A percentile compares a stretch with the other conserved stretches of the same genome.
These are phyloP conservation scores for Trichoderma sp. DNA, from an alignment of 2,329 filamentous ascomycete species.

Conservation along the genomic window DNA sequence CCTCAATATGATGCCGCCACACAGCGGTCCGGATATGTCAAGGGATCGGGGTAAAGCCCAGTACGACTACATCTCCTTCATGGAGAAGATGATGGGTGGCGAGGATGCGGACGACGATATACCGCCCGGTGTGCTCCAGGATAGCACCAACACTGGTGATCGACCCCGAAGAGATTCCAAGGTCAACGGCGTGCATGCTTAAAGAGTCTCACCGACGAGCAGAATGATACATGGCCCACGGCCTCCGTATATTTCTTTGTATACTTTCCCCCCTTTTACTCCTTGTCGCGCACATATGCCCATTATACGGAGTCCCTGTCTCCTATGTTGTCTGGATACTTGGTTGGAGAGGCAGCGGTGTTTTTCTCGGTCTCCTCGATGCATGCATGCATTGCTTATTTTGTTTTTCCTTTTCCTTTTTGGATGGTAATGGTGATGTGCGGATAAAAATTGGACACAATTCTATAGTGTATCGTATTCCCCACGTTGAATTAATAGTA, in stretches of 20 bases:
- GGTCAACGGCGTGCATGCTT: constrained; percentile 36
- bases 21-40: constrained; percentile 81
- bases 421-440: constrained; percentile 18
- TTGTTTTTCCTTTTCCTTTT: not conserved
- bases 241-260: constrained; percentile 19
- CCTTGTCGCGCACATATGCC: not conserved
- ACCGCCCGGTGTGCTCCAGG: constrained; percentile 36
- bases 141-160: constrained; percentile 38
- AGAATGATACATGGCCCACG: not conserved
- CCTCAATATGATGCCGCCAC: constrained; percentile 79
- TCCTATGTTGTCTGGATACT: constrained; percentile 21
- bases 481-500: constrained; percentile 15
- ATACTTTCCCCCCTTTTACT: constrained; percentile 3
- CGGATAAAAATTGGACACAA: constrained; percentile 14
- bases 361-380: not conserved
- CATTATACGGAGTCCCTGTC: constrained; percentile 18
- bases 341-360: constrained; percentile 22
- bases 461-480: constrained; percentile 5
- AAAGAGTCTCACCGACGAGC: not conserved
- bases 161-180: constrained; percentile 38
- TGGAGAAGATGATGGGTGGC: constrained; percentile 76
- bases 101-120: constrained; percentile 33
- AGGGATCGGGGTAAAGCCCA: constrained; percentile 83
- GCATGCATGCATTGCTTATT: constrained; percentile 10
- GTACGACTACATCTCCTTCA: constrained; percentile 96